A percentile compares a stretch with the other conserved stretches of the same genome.
Evolutionary conservation across 2,329 filamentous ascomycete genomes (phyloP).

Genomic region (Monilinia fructicola): DNA sequence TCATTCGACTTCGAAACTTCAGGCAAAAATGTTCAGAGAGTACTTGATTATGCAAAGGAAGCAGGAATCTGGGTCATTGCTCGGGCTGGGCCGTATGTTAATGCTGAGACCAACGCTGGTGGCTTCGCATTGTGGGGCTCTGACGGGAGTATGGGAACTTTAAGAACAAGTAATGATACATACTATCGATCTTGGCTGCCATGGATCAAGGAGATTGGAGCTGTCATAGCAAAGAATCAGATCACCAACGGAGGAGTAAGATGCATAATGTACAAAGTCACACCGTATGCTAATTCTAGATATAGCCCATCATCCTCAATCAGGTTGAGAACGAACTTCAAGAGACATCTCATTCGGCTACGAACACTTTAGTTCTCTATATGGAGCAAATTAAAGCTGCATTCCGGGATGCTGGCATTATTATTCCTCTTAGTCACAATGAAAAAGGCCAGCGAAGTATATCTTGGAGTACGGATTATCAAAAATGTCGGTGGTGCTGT

Average conservation of each 20-base stretch:
- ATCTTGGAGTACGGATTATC: constrained; percentile 56
- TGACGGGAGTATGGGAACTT: constrained; percentile 48
- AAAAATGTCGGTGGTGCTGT: constrained; percentile 57
- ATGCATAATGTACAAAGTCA: constrained; percentile 40
- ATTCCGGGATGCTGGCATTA: constrained; percentile 48
- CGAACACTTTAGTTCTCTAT: constrained; percentile 50
- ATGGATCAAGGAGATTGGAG: constrained; percentile 48
- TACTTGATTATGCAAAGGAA: constrained; percentile 52
- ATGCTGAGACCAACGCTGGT: constrained; percentile 52
- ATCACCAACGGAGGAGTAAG: constrained; percentile 49
- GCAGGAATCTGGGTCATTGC: constrained; percentile 53
- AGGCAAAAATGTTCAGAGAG: constrained; percentile 51
- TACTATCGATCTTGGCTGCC: constrained; percentile 50
- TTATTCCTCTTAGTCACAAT: constrained; percentile 52
- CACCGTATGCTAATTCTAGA: constrained; percentile 42
- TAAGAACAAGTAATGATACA: constrained; percentile 46
- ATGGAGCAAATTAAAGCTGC: constrained; percentile 53
- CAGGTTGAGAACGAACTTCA: constrained; percentile 56
- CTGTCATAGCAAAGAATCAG: constrained; percentile 50
- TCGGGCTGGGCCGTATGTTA: constrained; percentile 52
- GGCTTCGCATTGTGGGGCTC: constrained; percentile 49
- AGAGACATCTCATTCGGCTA: constrained; percentile 45
- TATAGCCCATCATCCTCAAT: constrained; percentile 49
- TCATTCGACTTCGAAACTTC: constrained; percentile 52
- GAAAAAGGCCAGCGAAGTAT: constrained; percentile 51